Percentiles rank a stretch among this genome's conserved stretches.
Evolutionary conservation across 2,329 filamentous ascomycete species (phyloP).

Genomic region (Xylaria digitata): DNA sequence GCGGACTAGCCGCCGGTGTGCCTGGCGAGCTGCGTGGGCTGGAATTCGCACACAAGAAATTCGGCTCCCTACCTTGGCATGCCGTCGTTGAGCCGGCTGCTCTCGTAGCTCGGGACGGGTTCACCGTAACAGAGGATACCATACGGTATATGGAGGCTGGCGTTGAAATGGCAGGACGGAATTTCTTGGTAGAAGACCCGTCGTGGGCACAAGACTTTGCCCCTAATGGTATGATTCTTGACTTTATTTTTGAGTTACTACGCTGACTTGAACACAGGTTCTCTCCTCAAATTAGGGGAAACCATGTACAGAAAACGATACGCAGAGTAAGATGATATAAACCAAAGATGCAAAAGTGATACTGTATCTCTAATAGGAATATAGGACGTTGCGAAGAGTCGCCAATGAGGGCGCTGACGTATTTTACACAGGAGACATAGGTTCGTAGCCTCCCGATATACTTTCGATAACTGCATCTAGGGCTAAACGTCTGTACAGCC

Average conservation of each 20-base stretch:
- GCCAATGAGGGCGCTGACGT: conserved; percentile 76
- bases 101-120: conserved; percentile 77
- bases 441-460: conserved; percentile 49
- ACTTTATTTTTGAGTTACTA: not conserved
- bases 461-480: not conserved
- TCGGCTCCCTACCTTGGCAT: conserved; percentile 77
- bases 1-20: conserved; percentile 78
- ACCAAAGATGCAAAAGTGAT: not conserved
- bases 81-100: conserved; percentile 79
- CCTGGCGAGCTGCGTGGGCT: conserved; percentile 83
- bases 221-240: conserved; percentile 66
- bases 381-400: conserved; percentile 76
- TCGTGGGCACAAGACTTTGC: conserved; percentile 91
- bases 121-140: conserved; percentile 78
- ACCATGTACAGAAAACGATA: conserved; percentile 84
- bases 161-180: conserved; percentile 46
- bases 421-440: conserved; percentile 78
- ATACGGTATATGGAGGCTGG: conserved; percentile 76
- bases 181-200: conserved; percentile 80
- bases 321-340: conserved; percentile 59
- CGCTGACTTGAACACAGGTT: conserved; percentile 54
- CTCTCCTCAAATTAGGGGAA: conserved; percentile 76
- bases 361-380: conserved; percentile 52
- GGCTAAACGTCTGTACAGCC: conserved; percentile 59
- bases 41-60: conserved; percentile 79